Evolutionary conservation across 2,329 filamentous ascomycete species (phyloP).

Genomic region (Fusarium sp.): DNA sequence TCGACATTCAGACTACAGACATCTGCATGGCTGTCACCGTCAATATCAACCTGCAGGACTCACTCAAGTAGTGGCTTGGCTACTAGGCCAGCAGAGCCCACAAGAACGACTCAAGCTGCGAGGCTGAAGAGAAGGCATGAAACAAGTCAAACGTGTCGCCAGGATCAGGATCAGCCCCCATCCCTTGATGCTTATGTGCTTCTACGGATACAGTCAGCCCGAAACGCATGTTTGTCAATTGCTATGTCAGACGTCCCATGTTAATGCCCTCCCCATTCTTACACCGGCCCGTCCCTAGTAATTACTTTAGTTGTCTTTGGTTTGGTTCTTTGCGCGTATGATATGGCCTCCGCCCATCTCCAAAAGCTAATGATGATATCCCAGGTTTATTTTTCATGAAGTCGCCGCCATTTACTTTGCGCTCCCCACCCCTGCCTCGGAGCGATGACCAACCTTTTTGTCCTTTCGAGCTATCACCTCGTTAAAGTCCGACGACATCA

Average conservation of each 20-base stretch:
- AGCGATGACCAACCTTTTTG: slow-evolving; percentile 2
- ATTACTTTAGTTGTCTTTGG: slow-evolving; percentile 26
- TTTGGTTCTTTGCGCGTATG: slow-evolving; percentile 11
- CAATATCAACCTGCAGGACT: neutral
- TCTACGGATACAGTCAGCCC: slow-evolving; percentile 17
- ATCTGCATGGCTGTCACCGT: neutral
- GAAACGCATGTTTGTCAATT: slow-evolving; percentile 19
- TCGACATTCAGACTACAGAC: neutral
- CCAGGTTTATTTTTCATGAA: slow-evolving; percentile 26
- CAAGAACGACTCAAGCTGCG: slow-evolving; percentile 1
- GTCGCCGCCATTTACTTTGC: slow-evolving; percentile 33
- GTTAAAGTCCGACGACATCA: neutral
- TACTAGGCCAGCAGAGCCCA: neutral
- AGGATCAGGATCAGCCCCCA: slow-evolving; percentile 20
- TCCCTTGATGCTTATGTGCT: slow-evolving; percentile 12
- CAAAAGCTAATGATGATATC: slow-evolving; percentile 11
- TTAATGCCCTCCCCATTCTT: slow-evolving; percentile 29
- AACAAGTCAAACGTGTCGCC: slow-evolving; percentile 32
- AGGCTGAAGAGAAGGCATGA: slow-evolving; percentile 30
- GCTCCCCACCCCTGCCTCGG: neutral
- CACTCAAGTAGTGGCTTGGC: neutral
- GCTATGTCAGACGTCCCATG: slow-evolving; percentile 24
- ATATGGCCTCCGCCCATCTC: slow-evolving; percentile 19
- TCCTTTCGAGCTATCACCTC: slow-evolving; percentile 5
- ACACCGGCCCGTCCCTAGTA: slow-evolving; percentile 43